Base-by-base conservation (phyloP, 306 rosid species). In the Arachis hypogaea region DNA sequence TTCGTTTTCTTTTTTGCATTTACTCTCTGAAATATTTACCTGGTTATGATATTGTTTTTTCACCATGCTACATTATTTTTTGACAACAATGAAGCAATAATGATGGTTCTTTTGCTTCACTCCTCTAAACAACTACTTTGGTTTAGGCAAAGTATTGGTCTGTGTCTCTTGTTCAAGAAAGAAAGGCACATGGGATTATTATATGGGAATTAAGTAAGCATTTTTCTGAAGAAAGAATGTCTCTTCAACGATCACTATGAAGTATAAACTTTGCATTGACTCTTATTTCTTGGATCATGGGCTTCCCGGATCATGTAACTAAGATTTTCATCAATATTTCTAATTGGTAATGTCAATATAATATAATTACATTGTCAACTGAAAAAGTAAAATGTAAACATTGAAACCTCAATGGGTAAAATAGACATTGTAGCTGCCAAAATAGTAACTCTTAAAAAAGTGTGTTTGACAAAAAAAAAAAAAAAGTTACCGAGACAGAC, bases 241-340 rank as follows among this genome's bases (percentile, higher is more conserved):
- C 92, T 68, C 91, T 75, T 59, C 66, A 52, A 67, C 59, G 73
- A 66, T 36, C 46, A 50, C 18, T 18, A 18, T 18, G 0, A 18
- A 18, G 45, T 49, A 55, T 33, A 61, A 71, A 52, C 47, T 71
- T 67, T 55, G 72, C 72, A 71, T 80, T 80, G 89, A 84, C 87
- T 80, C 79, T 54, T 11, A 84, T 85, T 83, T 86, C 90, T 87
- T 76, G 95, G 96, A 90, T 90, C 96, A 82, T 85, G 98, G 85
- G 88, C 86, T 81, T 83, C 93, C 90, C 52, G 90, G 91, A 90
- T 88, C 93, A 51, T 59, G 81, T 6, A 60, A 78, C 63, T 61
- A 18, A 66, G 50, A 80, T 65, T 78, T 73, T 79, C 65, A 69
- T 78, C 41, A 51, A 51, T n/a, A 16, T 62, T 52, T 43, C 44